Evolutionary conservation across 139 green algal species (phyloP), one percentile per base, ranked within the genome.

Genomic region (Chlorella sp.): DNA sequence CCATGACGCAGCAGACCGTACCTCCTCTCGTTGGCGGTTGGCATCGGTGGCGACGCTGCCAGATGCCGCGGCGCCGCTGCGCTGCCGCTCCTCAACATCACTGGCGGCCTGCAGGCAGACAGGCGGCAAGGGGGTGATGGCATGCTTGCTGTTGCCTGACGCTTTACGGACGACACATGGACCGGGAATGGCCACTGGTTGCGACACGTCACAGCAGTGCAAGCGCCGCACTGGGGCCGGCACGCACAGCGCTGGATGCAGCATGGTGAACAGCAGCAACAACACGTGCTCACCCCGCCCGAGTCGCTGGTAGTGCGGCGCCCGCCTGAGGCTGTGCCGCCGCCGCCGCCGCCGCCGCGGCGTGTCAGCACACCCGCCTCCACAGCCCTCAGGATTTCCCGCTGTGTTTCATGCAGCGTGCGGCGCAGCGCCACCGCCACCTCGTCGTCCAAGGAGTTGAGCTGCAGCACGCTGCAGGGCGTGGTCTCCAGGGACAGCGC

Each of bases 381-480:
- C 40, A 83, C 60, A 5, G 77, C 38, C 28, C 30, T 40, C 13
- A 48, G 5, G 11, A 83, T 64, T 60, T 73, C 77, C 40, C 60
- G 30, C 58, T 73, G 77, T 28, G 60, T 58, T 0, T 41, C 58
- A 28, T 58, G 22, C 77, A 83, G 77, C 9, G 77, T 83, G 32
- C 41, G 58, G 30, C 43, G 41, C 60, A 83, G 40, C 4, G 40
- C 58, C 22, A 44, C 34, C 0, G 60, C 67, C 40, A 83, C 77
- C 3, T 83, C 77, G 30, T 83, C 77, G 3, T 83, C 41, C 40
- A 83, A 30, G 22, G 56, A 56, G 1, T 73, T 43, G 1, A 58
- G 58, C 28, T 83, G 36, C 40, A 83, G 77, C 60, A 83, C 77
- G 77, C 38, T 60, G 77, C 77, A 83, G 30, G 77, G 77, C 3